Evolutionary conservation across 495 filamentous ascomycete genomes (phyloP).

Genomic region (Talaromyces stipitatus): DNA sequence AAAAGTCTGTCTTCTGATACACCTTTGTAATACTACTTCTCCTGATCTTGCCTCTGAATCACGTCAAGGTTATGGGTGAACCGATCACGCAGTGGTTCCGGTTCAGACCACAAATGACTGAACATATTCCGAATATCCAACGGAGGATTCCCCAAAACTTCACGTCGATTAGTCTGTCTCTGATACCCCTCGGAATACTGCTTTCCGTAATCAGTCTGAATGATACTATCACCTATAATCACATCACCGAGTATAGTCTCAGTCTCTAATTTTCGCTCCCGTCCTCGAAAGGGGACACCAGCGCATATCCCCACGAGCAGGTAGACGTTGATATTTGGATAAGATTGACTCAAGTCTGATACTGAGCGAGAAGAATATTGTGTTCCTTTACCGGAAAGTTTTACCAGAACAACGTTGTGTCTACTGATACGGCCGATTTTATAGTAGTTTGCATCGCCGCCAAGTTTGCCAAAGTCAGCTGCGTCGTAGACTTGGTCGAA

Average conservation of each 20-base stretch:
- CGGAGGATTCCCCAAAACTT: slow-evolving; percentile 17
- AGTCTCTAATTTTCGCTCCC: background rate
- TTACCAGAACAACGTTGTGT: slow-evolving; percentile 20
- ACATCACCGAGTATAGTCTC: slow-evolving; percentile 35
- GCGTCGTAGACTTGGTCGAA: slow-evolving; percentile 14
- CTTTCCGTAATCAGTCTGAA: slow-evolving; percentile 27
- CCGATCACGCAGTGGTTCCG: background rate
- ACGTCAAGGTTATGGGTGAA: background rate
- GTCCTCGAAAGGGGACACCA: slow-evolving; percentile 11
- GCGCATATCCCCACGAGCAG: slow-evolving; percentile 19
- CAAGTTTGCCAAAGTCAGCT: slow-evolving; percentile 9
- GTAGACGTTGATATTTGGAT: slow-evolving; percentile 5
- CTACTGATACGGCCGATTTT: slow-evolving; percentile 14
- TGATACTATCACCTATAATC: slow-evolving; percentile 27
- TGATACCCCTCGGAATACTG: slow-evolving; percentile 16
- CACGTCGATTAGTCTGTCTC: slow-evolving; percentile 13
- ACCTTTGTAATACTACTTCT: slow-evolving; percentile 9
- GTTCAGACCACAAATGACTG: background rate
- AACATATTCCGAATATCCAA: slow-evolving; percentile 20
- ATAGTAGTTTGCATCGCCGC: slow-evolving; percentile 20
- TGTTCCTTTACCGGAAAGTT: slow-evolving; percentile 17
- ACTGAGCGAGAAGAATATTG: slow-evolving; percentile 2
- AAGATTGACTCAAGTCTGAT: slow-evolving; percentile 6
- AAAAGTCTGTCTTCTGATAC: slow-evolving; percentile 11
- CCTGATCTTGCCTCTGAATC: background rate